Base-by-base conservation (phyloP, 805 yeast genomes). In the Suhomyces sp. region DNA sequence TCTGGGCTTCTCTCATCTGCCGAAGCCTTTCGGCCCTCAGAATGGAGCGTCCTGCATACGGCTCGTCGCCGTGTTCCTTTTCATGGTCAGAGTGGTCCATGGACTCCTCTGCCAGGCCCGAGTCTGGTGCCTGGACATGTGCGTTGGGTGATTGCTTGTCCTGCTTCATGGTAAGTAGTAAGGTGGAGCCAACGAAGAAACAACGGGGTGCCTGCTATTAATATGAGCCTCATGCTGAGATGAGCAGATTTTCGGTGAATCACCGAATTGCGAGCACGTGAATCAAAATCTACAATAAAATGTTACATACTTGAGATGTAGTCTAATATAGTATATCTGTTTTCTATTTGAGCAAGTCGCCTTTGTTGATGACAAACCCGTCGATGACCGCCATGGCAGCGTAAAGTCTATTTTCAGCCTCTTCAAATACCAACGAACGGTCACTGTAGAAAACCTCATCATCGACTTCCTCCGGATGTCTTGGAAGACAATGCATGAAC, bases 401-500 rank as follows among this genome's bases (percentile, higher is more conserved):
- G 67, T 94, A 94, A 23, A 94, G 73, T 70, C 99, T 82, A 74
- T 94, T 94, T 74, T 94, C 99, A 46, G 97, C 99, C 76, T 94
- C 97, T 61, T 85, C 87, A 71, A 94, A 94, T 3, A 94, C 99
- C 52, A 94, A 73, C 2, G 97, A 90, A 26, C 53, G 44, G 33
- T 84, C 84, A 50, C 91, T 76, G 73, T 93, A 93, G 67, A 94
- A 94, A 1, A 94, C 94, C 45, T 88, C 96, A 69, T 94, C 99
- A 38, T 84, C 81, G 36, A 94, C 99, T 72, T 94, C 99, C 69
- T 92, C 97, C 26, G 83, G 81, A 62, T 94, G 97, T 73, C 99
- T 86, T 58, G 99, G 99, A 60, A 94, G 78, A 71, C 99, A 94
- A 70, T 94, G 99, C 98, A 94, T 92, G 73, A 94, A 94, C 68